Conservation (phyloP, 345 rosid species). For the Rhodamnia rubescens region DNA sequence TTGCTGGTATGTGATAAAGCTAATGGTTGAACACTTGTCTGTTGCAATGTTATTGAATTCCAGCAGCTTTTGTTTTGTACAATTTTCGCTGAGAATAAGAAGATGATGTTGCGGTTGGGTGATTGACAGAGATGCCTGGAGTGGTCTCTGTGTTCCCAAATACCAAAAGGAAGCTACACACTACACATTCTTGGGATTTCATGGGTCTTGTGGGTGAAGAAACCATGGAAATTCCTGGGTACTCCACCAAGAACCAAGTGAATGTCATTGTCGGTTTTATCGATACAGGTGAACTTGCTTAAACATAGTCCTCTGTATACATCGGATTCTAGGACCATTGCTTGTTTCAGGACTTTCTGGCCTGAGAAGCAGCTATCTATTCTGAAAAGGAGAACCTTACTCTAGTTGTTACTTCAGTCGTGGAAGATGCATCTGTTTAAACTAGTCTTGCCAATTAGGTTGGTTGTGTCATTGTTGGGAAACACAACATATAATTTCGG, state of each 20-base stretch:
- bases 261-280: slow-evolving; percentile 37
- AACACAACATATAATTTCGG: neutral
- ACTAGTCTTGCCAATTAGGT: neutral
- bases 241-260: slow-evolving; percentile 40
- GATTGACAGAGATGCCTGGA: slow-evolving; percentile 31
- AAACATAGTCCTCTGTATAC: neutral
- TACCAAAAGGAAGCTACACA: slow-evolving; percentile 34
- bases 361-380: neutral
- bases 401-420: neutral
- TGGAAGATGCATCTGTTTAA: neutral
- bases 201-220: slow-evolving; percentile 37
- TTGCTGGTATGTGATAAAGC: slow-evolving; percentile 16
- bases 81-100: neutral
- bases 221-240: slow-evolving; percentile 39
- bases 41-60: neutral
- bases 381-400: neutral
- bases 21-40: neutral
- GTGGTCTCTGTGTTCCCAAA: slow-evolving; percentile 48
- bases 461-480: neutral
- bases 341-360: neutral
- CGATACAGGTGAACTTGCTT: slow-evolving; percentile 29
- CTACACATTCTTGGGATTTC: slow-evolving; percentile 58
- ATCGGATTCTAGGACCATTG: neutral
- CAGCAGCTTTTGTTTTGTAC: neutral
- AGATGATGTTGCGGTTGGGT: neutral